A percentile compares a stretch with the other conserved stretches of the same genome.
phyloP scores from a whole-genome alignment of 768 basidiomycete genomes.

The Saitozyma podzolica region DNA sequence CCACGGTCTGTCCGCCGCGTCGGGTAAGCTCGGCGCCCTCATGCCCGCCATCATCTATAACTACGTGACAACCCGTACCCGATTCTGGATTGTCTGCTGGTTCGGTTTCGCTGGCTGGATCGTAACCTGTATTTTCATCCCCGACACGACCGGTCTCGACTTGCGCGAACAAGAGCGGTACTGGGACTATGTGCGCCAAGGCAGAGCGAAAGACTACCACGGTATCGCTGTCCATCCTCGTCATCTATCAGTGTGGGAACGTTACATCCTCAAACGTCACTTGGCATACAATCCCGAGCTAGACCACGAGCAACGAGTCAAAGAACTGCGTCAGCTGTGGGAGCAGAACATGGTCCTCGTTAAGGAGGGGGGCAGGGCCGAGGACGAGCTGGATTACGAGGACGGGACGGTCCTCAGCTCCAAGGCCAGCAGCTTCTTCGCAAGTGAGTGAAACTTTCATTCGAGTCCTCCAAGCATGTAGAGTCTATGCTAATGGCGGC shows the following conservation, averaged over 20 bases:
- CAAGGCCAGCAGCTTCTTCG: slow-evolving; percentile 13
- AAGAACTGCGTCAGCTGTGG: slow-evolving; percentile 51
- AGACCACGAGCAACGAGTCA: slow-evolving; percentile 50
- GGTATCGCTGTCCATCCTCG: slow-evolving; percentile 55
- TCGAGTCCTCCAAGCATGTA: too few relatives aligned
- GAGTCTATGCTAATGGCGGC: too few relatives aligned
- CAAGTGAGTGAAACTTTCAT: too few relatives aligned
- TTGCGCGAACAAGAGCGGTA: slow-evolving; percentile 55
- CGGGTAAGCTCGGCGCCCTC: slow-evolving; percentile 55
- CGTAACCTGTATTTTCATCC: slow-evolving; percentile 42
- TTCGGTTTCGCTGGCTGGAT: slow-evolving; percentile 51
- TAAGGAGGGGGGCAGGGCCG: slow-evolving; percentile 40
- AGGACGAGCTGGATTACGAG: slow-evolving; percentile 50
- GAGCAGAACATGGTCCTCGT: slow-evolving; percentile 33
- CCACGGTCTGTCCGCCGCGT: slow-evolving; percentile 54
- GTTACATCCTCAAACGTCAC: slow-evolving; percentile 50
- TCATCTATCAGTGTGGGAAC: slow-evolving; percentile 52
- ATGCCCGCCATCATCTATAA: slow-evolving; percentile 54
- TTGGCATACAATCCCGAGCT: slow-evolving; percentile 52
- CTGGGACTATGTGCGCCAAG: slow-evolving; percentile 53
- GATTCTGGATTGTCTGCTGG: slow-evolving; percentile 55
- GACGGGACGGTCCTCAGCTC: slow-evolving; percentile 28
- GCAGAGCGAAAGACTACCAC: slow-evolving; percentile 51
- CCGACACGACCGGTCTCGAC: too few relatives aligned
- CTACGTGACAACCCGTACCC: slow-evolving; percentile 47